Evolutionary conservation across 306 rosid genomes (phyloP), one percentile per base, ranked within the genome.

Genomic region (Herpetospermum pedunculosum): DNA sequence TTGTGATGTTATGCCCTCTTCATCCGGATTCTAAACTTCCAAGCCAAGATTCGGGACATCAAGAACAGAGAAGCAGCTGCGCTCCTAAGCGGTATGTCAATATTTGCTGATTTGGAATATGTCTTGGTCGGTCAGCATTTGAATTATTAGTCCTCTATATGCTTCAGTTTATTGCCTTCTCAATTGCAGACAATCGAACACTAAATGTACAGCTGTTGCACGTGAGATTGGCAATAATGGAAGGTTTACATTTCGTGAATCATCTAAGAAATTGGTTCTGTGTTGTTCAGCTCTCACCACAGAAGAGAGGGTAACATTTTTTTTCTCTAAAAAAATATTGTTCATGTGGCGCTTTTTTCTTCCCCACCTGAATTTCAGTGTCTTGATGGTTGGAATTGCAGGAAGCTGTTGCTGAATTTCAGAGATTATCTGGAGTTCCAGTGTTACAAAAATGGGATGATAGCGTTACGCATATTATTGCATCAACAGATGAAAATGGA

Each of bases 1-100:
- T 88, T 40, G 97, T 91, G 75, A 94, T 94, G 90, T 81, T 94
- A 53, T 94, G 97, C 81, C 98, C 98, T 49, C 74, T 89, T 47
- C 98, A 94, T 77, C 62, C 84, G 72, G 74, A 91, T 72, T 81
- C 86, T 55, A 69, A 80, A 80, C 82, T 94, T 70, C 97, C 96
- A 23, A 63, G 55, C 82, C 95, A 88, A 79, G 58, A 77, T 75
- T 80, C 84, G 41, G 87, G 75, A 81, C 76, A 83, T 69, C 84
- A 80, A 81, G 77, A 80, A 63, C 75, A 46, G 77, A 85, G 69
- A 75, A 86, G 79, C 65, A 83, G 76, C 47, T n/a, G 76, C 59
- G 54, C 67, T 55, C 48, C 81, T 35, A 84, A 40, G 46, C 77
- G 73, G 88, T 88, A 79, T 50, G 28, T 8, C 38, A 47, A 30